phyloP scores from a whole-genome alignment of 352 stramenopile species.

The Pythium rhizo-oryzae region DNA sequence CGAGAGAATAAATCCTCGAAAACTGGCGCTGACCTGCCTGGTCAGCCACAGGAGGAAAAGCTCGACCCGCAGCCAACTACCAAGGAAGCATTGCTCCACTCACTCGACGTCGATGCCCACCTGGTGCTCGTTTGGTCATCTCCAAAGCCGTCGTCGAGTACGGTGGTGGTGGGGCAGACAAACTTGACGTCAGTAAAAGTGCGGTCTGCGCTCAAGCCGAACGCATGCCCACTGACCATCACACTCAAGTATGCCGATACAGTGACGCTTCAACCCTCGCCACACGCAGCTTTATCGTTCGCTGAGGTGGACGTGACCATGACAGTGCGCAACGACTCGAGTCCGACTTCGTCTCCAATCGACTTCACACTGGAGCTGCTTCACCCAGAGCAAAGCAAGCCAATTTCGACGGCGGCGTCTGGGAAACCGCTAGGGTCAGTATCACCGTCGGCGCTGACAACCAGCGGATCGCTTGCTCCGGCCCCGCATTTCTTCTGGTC shows the following conservation, averaged over 20 bases:
- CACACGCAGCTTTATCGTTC: constrained; percentile 29
- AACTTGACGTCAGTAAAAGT: constrained; percentile 71
- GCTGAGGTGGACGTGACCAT: constrained; percentile 74
- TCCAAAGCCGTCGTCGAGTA: constrained; percentile 24
- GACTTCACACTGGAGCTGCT: constrained; percentile 84
- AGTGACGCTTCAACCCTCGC: constrained; percentile 31
- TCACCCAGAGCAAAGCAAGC: constrained; percentile 66
- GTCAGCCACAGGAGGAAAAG: constrained; percentile 5
- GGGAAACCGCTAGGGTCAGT: background rate
- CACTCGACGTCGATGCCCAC: constrained; percentile 59
- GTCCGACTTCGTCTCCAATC: constrained; percentile 50
- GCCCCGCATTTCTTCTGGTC: constrained; percentile 82
- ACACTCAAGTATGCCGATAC: constrained; percentile 59
- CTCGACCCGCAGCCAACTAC: constrained; percentile 59
- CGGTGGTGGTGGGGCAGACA: constrained; percentile 53
- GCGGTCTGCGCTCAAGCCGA: constrained; percentile 45
- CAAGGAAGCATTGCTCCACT: constrained; percentile 52
- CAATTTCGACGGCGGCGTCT: constrained; percentile 21
- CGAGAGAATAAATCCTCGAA: constrained; percentile 85
- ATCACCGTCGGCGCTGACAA: background rate
- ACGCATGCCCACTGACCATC: constrained; percentile 70
- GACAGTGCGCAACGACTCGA: constrained; percentile 72
- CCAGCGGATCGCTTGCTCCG: constrained; percentile 16
- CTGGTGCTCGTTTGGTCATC: constrained; percentile 73
- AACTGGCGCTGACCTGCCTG: constrained; percentile 5